Percentiles rank a stretch among this genome's conserved stretches.
These are phyloP conservation scores for Volvox africanus DNA, from an alignment of 139 green algal species.

Conservation along the genomic window DNA sequence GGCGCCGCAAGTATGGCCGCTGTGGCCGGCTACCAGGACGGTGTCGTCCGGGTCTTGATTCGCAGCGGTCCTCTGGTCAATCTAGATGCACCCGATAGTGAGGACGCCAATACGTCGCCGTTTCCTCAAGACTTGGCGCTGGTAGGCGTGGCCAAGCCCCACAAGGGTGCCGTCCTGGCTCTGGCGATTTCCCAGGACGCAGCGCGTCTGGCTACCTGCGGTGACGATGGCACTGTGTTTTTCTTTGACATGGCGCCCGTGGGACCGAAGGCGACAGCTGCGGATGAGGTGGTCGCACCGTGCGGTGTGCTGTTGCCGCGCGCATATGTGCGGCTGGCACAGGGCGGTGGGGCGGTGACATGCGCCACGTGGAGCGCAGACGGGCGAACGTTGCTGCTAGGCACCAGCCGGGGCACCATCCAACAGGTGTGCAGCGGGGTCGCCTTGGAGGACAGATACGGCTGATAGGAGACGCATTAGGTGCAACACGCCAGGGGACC, in stretches of 20 bases:
- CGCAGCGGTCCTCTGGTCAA: neutral
- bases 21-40: conserved; percentile 51
- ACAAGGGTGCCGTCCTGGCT: conserved; percentile 64
- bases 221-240: conserved; percentile 71
- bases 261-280: neutral
- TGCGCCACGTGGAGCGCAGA: conserved; percentile 60
- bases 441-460: too few species aligned
- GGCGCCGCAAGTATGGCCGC: neutral
- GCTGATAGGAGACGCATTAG: too few species aligned
- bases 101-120: conserved; percentile 31
- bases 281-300: neutral
- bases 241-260: conserved; percentile 64
- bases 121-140: conserved; percentile 65
- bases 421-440: conserved; percentile 46
- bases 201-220: conserved; percentile 52
- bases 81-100: neutral
- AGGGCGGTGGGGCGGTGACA: neutral
- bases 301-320: conserved; percentile 33
- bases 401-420: conserved; percentile 58
- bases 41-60: conserved; percentile 23
- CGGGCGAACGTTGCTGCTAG: conserved; percentile 62
- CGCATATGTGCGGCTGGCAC: conserved; percentile 14
- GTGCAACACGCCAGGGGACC: too few species aligned
- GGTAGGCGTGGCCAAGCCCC: conserved; percentile 66
- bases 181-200: conserved; percentile 61